Evolutionary conservation across 2,329 filamentous ascomycete species (phyloP).

Genomic region (Aspergillus intermedius): DNA sequence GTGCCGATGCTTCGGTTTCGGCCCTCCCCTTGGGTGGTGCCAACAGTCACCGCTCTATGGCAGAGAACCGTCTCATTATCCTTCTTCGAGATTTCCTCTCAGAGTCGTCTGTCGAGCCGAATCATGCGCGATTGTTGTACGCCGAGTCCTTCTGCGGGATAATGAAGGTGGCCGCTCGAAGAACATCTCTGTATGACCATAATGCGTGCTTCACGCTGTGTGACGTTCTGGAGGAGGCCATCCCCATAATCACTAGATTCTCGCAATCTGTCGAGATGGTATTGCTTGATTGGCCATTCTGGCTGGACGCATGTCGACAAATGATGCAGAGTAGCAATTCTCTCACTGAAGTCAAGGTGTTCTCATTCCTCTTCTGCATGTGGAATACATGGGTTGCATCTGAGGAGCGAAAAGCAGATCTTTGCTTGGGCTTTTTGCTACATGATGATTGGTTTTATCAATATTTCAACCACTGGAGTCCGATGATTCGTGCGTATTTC

Average conservation of each 20-base stretch:
- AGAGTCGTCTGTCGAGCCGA: conserved; percentile 50
- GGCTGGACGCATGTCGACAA: conserved; percentile 70
- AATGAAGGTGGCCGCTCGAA: conserved; percentile 66
- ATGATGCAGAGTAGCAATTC: conserved; percentile 81
- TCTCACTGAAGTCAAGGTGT: conserved; percentile 78
- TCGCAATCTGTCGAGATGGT: conserved; percentile 41
- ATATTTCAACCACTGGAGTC: conserved; percentile 90
- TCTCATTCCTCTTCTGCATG: conserved; percentile 71
- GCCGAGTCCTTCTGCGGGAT: conserved; percentile 67
- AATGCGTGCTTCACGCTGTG: conserved; percentile 82
- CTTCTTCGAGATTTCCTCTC: conserved; percentile 74
- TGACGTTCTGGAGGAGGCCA: conserved; percentile 78
- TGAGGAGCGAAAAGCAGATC: conserved; percentile 57
- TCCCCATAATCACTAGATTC: conserved; percentile 61
- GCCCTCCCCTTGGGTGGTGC: conserved; percentile 58
- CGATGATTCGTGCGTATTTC: conserved; percentile 89
- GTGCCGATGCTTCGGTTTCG: conserved; percentile 60
- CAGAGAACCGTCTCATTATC: conserved; percentile 79
- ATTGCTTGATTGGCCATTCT: conserved; percentile 63
- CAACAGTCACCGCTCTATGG: conserved; percentile 72
- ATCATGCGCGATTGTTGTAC: conserved; percentile 60
- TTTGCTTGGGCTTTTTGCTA: conserved; percentile 72
- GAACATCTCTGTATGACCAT: conserved; percentile 74
- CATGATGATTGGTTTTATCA: conserved; percentile 68
- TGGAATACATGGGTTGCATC: conserved; percentile 69